These are phyloP conservation scores for Cyanidiococcus yangmingshanensis DNA, from an alignment of 23 red algal genomes.

Conservation along the genomic window DNA sequence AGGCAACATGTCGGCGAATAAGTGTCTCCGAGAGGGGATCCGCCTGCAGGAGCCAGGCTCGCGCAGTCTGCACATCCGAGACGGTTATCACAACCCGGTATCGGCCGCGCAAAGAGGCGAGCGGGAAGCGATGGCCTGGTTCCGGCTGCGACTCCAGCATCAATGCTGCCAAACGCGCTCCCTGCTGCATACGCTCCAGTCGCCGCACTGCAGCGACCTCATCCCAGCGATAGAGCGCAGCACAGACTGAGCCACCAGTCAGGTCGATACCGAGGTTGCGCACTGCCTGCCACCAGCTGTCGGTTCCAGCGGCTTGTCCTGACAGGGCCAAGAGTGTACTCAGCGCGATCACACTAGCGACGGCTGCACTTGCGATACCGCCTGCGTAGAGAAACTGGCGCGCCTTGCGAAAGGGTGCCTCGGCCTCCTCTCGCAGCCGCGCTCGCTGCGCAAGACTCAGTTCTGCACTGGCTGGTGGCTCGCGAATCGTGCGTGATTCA, in stretches of 20 bases:
- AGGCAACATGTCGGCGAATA: neutral
- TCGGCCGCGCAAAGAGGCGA: neutral
- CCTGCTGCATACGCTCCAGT: slow-evolving; percentile 51
- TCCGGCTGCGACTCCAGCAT: slow-evolving; percentile 27
- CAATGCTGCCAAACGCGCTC: slow-evolving; percentile 47
- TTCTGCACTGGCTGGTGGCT: neutral
- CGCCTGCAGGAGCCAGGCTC: neutral
- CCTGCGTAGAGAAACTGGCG: slow-evolving; percentile 69
- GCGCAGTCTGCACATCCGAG: neutral
- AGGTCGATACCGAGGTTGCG: slow-evolving; percentile 42
- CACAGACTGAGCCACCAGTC: slow-evolving; percentile 26
- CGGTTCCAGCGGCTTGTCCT: neutral
- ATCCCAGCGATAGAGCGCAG: slow-evolving; percentile 36
- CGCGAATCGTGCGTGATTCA: neutral
- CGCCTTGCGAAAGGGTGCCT: slow-evolving; percentile 89
- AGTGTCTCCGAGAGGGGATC: neutral
- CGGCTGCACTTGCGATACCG: slow-evolving; percentile 36
- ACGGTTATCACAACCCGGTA: neutral
- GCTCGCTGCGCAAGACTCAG: slow-evolving; percentile 24
- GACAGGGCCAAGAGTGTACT: slow-evolving; percentile 33
- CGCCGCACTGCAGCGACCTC: slow-evolving; percentile 35
- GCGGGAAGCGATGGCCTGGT: neutral
- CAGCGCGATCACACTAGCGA: slow-evolving; percentile 62
- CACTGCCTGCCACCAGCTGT: neutral
- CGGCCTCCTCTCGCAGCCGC: slow-evolving; percentile 71